Evolutionary conservation across 495 filamentous ascomycete genomes (phyloP), one percentile per base, ranked within the genome.

Genomic region (Chaetomidium leptoderma): DNA sequence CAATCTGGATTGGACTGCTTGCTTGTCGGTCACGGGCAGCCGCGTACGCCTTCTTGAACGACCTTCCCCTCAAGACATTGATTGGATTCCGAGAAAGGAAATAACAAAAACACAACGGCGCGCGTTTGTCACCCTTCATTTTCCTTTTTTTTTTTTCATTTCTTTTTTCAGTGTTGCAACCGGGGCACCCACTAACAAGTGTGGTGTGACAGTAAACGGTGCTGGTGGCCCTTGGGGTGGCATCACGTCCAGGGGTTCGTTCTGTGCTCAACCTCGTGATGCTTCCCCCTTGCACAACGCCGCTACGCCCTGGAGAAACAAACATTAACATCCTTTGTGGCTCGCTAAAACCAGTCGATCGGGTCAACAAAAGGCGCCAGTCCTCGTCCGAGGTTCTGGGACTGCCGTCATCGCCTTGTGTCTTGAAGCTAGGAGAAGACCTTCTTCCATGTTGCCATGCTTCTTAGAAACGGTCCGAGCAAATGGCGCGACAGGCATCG

Each of bases 201-300:
- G n/a, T n/a, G n/a, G n/a, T n/a, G n/a, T n/a, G n/a, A n/a, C n/a
- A n/a, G n/a, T n/a, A n/a, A n/a, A n/a, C n/a, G n/a, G n/a, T n/a
- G n/a, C n/a, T n/a, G 36, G 36, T 19, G 8, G 36, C 36, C 19
- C 36, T 17, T n/a, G 36, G n/a, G 40, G 40, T 44, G 40, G 40
- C 19, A 44, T 44, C 21, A 17, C 36, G 19, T 21, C 24, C 40
- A 44, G 40, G 40, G 40, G 40, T 14, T 23, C 21, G n/a, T n/a
- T n/a, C n/a, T n/a, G n/a, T n/a, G n/a, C n/a, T n/a, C n/a, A 26
- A 30, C 14, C 30, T 47, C 46, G 29, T 13, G 29, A 21, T 49
- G 23, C 46, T 21, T 4, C 26, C 27, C 46, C 27, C 46, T 49
- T 49, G 46, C 46, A 33, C 46, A 49, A 26, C 46, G 46, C 46